Evolutionary conservation across 2,329 filamentous ascomycete species (phyloP), one percentile per base, ranked within the genome.

Genomic region (Neonectria coccinea): DNA sequence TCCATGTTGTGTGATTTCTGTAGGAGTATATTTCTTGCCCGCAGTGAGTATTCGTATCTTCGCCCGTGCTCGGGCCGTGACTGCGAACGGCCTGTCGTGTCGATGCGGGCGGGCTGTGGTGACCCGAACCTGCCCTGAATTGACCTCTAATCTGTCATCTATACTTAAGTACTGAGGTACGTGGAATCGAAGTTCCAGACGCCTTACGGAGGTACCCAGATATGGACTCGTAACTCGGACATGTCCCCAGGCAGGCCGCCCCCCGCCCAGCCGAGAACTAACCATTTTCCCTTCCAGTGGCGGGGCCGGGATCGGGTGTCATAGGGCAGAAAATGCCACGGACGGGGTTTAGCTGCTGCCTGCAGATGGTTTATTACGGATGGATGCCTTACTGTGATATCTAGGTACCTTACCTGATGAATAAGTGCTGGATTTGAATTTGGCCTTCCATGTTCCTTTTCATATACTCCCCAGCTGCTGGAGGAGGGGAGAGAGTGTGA

Each of bases 81-180:
- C 27, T 12, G 14, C 22, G 16, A 51, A 27, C 48, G 22, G 48
- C 48, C 48, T 51, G 48, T 33, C 11, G 27, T 27, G 45, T 25
- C 14, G 22, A 48, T 16, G 45, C 45, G 45, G 45, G 45, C 45
- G 45, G 45, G 45, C 45, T 48, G 45, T 48, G 22, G 45, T 27
- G 7, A 48, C 45, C 45, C 45, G 45, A 48, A 27, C 45, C 45
- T 39, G 36, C 7, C 36, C 12, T 39, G 14, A 25, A 25, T 25
- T 25, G 22, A 44, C 20, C 12, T 14, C 11, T 20, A 20, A 12
- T 4, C 18, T 22, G 42, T 18, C 11, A 45, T 6, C 18, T 10
- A 10, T 8, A 25, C 22, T 25, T 25, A 25, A 25, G 22, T 25
- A 25, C 22, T 25, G 22, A 41, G 14, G 39, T 41, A 33, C 3